Evolutionary conservation across 345 rosid species (phyloP), one percentile per base, ranked within the genome.

Genomic region (Pugionium dolabratum): DNA sequence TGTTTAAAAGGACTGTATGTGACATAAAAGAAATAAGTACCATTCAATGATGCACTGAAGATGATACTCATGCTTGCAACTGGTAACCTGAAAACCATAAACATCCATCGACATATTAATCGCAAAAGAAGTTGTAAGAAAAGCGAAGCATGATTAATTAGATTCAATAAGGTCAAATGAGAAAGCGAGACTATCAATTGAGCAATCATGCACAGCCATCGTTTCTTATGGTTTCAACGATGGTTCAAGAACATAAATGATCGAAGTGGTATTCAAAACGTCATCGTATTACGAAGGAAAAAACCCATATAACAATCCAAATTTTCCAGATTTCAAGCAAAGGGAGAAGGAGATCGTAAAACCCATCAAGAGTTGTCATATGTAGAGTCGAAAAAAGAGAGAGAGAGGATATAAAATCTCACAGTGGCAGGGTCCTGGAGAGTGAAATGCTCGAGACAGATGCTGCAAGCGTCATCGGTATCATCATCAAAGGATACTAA

Each of bases 41-140:
- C 98, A 93, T 69, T 89, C 98, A 60, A 89, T 84, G 79, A 93
- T 89, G 69, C 98, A 93, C 34, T 93, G 98, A 54, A 93, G 94
- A 71, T 93, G 97, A 75, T 89, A 93, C 46, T 87, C 96, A 70
- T 93, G 98, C 53, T 81, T 93, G 91, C 98, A 93, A 76, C 86
- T 75, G 1, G 98, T 93, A 31, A 80, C 84, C 97, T 93, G 84
- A 64, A 34, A 75, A 65, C 62, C 51, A 58, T 4, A 32, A 28
- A 67, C 44, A 53, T 53, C 26, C 32, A 36, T 2, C 5, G 5
- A 4, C 36, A 5, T 34, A 34, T 34, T 34, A 5, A 34, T 34
- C 36, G 3, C 36, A 34, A 34, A 34, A 34, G 1, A 34, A 34
- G 18, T 18, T 18, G 18, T 18, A 18, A 18, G 18, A 18, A 18